phyloP scores from a whole-genome alignment of 2,329 filamentous ascomycete genomes.

The Neopestalotiopsis sp. region DNA sequence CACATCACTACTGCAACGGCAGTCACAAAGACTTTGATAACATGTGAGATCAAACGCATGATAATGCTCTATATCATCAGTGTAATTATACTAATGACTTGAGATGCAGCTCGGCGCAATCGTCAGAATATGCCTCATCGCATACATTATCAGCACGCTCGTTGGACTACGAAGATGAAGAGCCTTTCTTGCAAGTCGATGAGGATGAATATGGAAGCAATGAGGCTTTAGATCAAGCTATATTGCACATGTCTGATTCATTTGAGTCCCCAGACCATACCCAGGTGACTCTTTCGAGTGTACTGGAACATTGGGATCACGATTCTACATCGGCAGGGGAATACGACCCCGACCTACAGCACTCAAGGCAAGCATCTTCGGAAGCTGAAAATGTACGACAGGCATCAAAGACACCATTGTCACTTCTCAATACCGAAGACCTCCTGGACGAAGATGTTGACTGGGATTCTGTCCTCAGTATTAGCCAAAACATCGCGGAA shows the following conservation, averaged over 20 bases:
- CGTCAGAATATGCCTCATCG: not conserved
- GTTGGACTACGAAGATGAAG: not conserved
- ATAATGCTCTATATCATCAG: no score
- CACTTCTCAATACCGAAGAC: slow-evolving; percentile 25
- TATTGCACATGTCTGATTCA: slow-evolving; percentile 27
- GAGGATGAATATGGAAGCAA: slow-evolving; percentile 33
- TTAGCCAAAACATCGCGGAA: slow-evolving; percentile 24
- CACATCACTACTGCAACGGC: not conserved
- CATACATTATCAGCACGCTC: not conserved
- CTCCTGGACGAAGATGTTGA: slow-evolving; percentile 46
- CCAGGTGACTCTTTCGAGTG: slow-evolving; percentile 38
- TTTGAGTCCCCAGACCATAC: slow-evolving; percentile 23
- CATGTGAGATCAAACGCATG: no score
- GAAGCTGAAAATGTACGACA: slow-evolving; percentile 2
- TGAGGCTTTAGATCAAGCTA: slow-evolving; percentile 32
- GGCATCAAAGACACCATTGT: not conserved
- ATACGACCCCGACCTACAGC: slow-evolving; percentile 43
- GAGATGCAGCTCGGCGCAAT: no score
- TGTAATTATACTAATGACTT: no score
- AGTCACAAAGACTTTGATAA: no score
- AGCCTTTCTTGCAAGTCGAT: no score
- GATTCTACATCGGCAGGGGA: slow-evolving; percentile 40
- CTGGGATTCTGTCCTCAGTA: slow-evolving; percentile 41
- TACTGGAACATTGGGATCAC: slow-evolving; percentile 38
- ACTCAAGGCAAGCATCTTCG: slow-evolving; percentile 33